A percentile compares a stretch with the other conserved stretches of the same genome.
These are phyloP conservation scores for Jatropha multifida DNA, from an alignment of 441 rosid species.

Conservation along the genomic window DNA sequence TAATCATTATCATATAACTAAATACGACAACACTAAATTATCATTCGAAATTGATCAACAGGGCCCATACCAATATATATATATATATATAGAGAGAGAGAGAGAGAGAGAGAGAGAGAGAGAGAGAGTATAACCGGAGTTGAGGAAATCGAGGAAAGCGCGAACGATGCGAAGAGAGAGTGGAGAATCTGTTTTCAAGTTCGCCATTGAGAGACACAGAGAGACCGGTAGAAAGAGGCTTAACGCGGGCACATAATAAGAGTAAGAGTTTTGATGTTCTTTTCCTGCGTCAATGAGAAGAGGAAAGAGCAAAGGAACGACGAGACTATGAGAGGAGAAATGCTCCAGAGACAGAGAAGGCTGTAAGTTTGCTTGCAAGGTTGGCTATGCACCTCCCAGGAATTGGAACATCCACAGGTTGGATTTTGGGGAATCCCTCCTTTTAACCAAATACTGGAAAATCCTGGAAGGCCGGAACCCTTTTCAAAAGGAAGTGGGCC, in stretches of 20 bases:
- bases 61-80: too few relatives aligned
- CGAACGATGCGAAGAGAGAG: slow-evolving; percentile 65
- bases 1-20: too few relatives aligned
- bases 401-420: background rate
- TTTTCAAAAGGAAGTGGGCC: too few relatives aligned
- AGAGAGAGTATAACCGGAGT: slow-evolving; percentile 44
- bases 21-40: too few relatives aligned
- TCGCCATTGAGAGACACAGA: slow-evolving; percentile 38
- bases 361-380: background rate
- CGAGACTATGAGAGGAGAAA: background rate
- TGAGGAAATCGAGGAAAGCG: slow-evolving; percentile 71
- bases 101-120: slow-evolving; percentile 1
- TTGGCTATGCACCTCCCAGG: background rate
- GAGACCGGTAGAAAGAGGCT: background rate
- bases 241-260: background rate
- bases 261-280: background rate
- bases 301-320: background rate
- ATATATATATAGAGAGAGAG: too few relatives aligned
- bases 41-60: too few relatives aligned
- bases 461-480: too few relatives aligned
- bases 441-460: too few relatives aligned
- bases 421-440: background rate
- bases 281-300: background rate
- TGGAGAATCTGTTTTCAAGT: slow-evolving; percentile 59
- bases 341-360: background rate